phyloP scores from a whole-genome alignment of 441 rosid genomes.

The Pelargonium cotyledonis region DNA sequence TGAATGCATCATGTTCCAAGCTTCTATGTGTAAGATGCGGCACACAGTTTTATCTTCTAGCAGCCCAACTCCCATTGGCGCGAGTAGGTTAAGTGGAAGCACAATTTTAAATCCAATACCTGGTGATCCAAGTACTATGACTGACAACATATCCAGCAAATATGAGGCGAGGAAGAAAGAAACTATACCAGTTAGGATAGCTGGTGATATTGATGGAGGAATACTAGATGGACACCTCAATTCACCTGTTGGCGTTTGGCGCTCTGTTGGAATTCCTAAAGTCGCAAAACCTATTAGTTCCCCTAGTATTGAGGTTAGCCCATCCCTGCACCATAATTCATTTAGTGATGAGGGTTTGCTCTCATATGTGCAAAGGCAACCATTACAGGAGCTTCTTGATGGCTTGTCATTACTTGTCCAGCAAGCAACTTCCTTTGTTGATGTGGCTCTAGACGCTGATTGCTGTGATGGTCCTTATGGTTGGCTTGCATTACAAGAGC shows the following conservation, averaged over 20 bases:
- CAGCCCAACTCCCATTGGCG: slow-evolving; percentile 39
- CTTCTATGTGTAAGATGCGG: slow-evolving; percentile 88
- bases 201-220: slow-evolving; percentile 87
- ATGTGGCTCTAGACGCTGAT: slow-evolving; percentile 87
- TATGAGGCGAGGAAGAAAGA: slow-evolving; percentile 81
- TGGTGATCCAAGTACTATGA: slow-evolving; percentile 71
- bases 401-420: slow-evolving; percentile 87
- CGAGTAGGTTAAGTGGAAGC: slow-evolving; percentile 59
- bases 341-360: slow-evolving; percentile 74
- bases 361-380: slow-evolving; percentile 87
- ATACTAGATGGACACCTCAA: slow-evolving; percentile 67
- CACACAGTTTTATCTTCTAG: slow-evolving; percentile 55
- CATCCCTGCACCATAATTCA: slow-evolving; percentile 65
- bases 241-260: slow-evolving; percentile 99
- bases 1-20: slow-evolving; percentile 86
- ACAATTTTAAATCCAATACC: slow-evolving; percentile 60
- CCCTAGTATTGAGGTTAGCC: slow-evolving; percentile 65
- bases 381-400: slow-evolving; percentile 92
- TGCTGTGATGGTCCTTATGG: slow-evolving; percentile 95
- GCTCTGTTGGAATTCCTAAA: slow-evolving; percentile 85
- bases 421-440: slow-evolving; percentile 98
- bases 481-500: slow-evolving; percentile 99
- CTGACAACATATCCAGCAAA: slow-evolving; percentile 74
- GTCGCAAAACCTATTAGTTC: slow-evolving; percentile 59
- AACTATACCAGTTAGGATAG: slow-evolving; percentile 80